phyloP scores from a whole-genome alignment of 2,329 filamentous ascomycete genomes.

The Xylariaceae sp. region DNA sequence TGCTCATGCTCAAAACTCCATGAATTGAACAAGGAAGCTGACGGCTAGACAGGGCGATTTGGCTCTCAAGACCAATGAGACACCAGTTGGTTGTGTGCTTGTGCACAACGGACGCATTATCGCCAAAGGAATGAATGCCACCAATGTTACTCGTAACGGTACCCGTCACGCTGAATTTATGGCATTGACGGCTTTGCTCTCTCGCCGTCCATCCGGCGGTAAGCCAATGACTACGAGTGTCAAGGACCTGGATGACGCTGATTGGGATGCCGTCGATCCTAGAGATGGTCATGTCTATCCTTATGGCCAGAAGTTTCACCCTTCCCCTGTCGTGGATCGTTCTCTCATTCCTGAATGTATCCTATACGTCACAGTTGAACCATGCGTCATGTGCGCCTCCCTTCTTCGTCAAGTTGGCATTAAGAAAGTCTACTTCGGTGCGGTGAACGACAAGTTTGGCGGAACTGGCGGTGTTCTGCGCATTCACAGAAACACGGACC shows the following conservation, averaged over 20 bases:
- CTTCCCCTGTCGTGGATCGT: conserved; percentile 54
- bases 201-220: conserved; percentile 34
- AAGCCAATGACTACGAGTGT: conserved; percentile 22
- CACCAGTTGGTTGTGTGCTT: conserved; percentile 92
- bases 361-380: conserved; percentile 95
- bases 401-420: conserved; percentile 84
- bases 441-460: conserved; percentile 93
- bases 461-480: conserved; percentile 91
- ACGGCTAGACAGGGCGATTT: conserved; percentile 62
- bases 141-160: conserved; percentile 83
- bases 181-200: conserved; percentile 60
- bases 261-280: conserved; percentile 49
- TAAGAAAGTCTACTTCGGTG: conserved; percentile 88
- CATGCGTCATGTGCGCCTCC: conserved; percentile 97
- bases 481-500: conserved; percentile 62
- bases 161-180: conserved; percentile 95
- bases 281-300: conserved; percentile 53
- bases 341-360: conserved; percentile 65
- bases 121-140: conserved; percentile 92
- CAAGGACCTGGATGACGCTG: conserved; percentile 35
- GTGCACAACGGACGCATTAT: conserved; percentile 76
- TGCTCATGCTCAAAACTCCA: neutral
- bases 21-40: conserved; percentile 19
- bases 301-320: conserved; percentile 55
- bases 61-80: conserved; percentile 81